These are phyloP conservation scores for Rhynchosporium agropyri DNA, from an alignment of 2,329 filamentous ascomycete species.

Conservation along the genomic window DNA sequence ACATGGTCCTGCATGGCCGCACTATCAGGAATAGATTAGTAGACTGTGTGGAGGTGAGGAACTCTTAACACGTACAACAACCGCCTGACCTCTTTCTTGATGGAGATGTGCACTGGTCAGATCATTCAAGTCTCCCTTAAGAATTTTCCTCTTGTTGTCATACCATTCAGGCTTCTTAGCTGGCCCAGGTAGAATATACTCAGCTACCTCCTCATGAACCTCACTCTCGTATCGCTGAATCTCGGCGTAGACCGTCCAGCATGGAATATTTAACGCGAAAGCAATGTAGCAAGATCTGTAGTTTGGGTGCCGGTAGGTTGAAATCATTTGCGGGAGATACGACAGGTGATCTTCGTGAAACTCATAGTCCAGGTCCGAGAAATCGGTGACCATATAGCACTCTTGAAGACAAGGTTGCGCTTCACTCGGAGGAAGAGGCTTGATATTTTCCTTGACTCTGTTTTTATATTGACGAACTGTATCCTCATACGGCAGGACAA, in stretches of 20 bases:
- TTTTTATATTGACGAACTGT: slow-evolving; percentile 29
- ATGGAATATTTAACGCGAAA: slow-evolving; percentile 34
- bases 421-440: neutral
- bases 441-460: slow-evolving; percentile 8
- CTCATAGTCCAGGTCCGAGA: slow-evolving; percentile 16
- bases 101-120: slow-evolving; percentile 34
- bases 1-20: slow-evolving; percentile 70
- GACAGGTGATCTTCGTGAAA: slow-evolving; percentile 17
- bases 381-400: slow-evolving; percentile 27
- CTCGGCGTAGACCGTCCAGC: slow-evolving; percentile 34
- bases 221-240: slow-evolving; percentile 25
- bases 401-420: slow-evolving; percentile 25
- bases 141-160: slow-evolving; percentile 34
- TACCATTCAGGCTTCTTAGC: slow-evolving; percentile 38
- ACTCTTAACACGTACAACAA: slow-evolving; percentile 53
- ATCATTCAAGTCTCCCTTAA: slow-evolving; percentile 35
- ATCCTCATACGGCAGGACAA: slow-evolving; percentile 31
- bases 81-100: slow-evolving; percentile 47
- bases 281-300: slow-evolving; percentile 36
- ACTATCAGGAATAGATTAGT: slow-evolving; percentile 50
- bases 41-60: slow-evolving; percentile 54
- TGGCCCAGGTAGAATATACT: neutral
- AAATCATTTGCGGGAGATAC: slow-evolving; percentile 28
- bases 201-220: neutral
- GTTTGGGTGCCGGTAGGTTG: slow-evolving; percentile 25